Evolutionary conservation across 257 asterid species (phyloP).

Genomic region (Anisodus acutangulus): DNA sequence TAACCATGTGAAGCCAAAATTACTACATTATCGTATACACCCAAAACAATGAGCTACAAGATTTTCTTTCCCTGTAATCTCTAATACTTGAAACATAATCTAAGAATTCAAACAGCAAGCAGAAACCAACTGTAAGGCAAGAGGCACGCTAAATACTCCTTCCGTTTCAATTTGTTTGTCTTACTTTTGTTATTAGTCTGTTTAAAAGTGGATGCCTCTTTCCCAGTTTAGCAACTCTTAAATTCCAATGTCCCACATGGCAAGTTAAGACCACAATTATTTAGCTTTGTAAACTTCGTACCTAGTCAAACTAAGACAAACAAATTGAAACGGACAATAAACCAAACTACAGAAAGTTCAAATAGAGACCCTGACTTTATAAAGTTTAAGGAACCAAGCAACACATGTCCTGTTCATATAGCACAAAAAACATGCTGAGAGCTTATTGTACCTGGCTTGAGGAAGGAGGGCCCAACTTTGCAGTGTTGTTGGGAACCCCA

Average conservation of each 20-base stretch:
- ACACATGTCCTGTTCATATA: neutral
- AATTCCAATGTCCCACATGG: too few relatives aligned
- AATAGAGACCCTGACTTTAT: neutral
- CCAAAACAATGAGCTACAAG: neutral
- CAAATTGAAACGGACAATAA: neutral
- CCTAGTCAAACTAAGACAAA: too few relatives aligned
- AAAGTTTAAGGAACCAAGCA: neutral
- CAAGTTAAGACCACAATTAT: too few relatives aligned
- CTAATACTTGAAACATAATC: neutral
- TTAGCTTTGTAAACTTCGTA: too few relatives aligned
- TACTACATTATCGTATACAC: neutral
- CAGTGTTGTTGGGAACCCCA: neutral
- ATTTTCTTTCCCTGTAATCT: neutral
- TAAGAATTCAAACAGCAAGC: neutral
- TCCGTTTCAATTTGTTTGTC: too few relatives aligned
- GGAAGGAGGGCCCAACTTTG: constrained; percentile 40
- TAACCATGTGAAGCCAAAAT: neutral
- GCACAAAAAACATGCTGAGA: neutral
- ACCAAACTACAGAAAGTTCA: neutral
- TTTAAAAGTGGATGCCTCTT: too few relatives aligned
- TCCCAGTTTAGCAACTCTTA: too few relatives aligned
- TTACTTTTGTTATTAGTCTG: too few relatives aligned
- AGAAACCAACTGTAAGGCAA: constrained; percentile 1
- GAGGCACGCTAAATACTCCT: neutral
- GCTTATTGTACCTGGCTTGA: constrained; percentile 58